Percentiles rank a stretch among this genome's conserved stretches.
Conservation (phyloP, 2,329 filamentous ascomycete species). For the Knufia fluminis region DNA sequence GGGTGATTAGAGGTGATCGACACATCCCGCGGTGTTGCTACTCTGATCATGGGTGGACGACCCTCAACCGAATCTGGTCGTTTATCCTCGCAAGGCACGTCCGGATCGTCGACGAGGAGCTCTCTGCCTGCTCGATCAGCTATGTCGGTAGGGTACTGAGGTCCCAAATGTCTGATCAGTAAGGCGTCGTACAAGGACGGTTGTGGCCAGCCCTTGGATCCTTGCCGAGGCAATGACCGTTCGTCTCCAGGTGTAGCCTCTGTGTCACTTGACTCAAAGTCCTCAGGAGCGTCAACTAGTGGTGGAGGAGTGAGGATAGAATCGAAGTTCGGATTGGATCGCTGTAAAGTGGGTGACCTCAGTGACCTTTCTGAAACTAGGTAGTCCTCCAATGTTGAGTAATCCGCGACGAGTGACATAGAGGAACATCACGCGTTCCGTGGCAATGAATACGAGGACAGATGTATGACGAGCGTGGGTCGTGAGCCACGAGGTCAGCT, state of each 20-base stretch:
- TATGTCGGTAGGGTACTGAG: conserved; percentile 7
- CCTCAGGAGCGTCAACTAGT: conserved; percentile 5
- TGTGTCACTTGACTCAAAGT: not conserved
- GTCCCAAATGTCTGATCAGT: conserved; percentile 5
- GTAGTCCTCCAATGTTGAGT: conserved; percentile 9
- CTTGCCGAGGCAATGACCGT: not conserved
- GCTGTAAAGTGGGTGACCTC: conserved; percentile 6
- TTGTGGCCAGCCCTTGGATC: conserved; percentile 1
- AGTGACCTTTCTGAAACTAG: conserved; percentile 4
- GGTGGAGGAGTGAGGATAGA: conserved; percentile 5
- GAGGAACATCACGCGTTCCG: conserved; percentile 6
- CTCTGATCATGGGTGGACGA: not conserved
- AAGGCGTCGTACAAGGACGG: conserved; percentile 6
- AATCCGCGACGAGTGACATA: conserved; percentile 4
- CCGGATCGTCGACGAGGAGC: not conserved
- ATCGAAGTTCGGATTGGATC: conserved; percentile 1
- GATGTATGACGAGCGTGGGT: not conserved
- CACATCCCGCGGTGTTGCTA: not conserved
- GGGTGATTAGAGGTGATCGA: not conserved
- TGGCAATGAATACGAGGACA: not conserved
- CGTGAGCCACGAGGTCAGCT: not conserved
- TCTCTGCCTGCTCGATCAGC: conserved; percentile 4
- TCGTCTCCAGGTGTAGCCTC: not conserved
- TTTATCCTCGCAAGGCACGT: conserved; percentile 3
- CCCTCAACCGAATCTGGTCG: not conserved